A percentile compares a stretch with the other conserved stretches of the same genome.
phyloP scores from a whole-genome alignment of 345 rosid species.

The Trapa incisa region DNA sequence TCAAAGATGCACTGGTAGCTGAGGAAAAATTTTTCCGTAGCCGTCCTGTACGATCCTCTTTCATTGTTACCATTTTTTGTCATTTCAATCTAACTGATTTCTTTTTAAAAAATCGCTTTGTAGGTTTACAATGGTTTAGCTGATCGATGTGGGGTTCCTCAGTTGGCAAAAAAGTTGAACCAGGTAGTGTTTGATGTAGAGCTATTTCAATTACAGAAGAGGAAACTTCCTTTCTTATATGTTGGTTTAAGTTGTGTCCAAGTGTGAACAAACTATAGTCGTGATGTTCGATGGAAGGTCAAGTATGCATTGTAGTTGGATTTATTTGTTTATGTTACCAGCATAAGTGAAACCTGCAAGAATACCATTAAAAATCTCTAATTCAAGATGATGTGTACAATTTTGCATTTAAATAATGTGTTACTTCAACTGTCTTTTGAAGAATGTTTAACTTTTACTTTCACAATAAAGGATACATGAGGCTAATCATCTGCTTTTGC shows the following conservation, averaged over 20 bases:
- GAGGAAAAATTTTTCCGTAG: constrained; percentile 92
- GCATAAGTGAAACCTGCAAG: background rate
- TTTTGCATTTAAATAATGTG: background rate
- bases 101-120: background rate
- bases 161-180: constrained; percentile 85
- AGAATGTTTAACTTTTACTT: background rate
- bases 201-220: background rate
- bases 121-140: constrained; percentile 75
- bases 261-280: background rate
- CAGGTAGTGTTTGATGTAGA: constrained; percentile 40
- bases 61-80: constrained; percentile 1
- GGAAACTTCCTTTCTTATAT: background rate
- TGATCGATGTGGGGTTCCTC: constrained; percentile 94
- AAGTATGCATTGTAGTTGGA: background rate
- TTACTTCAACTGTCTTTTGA: background rate
- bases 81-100: background rate
- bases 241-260: background rate
- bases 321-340: background rate
- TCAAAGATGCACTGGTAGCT: constrained; percentile 81
- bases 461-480: background rate
- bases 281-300: background rate
- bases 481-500: background rate
- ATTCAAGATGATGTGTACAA: background rate
- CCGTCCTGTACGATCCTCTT: constrained; percentile 56
- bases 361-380: background rate